These are phyloP conservation scores for Capronia epimyces DNA, from an alignment of 2,329 filamentous ascomycete genomes.

Conservation along the genomic window DNA sequence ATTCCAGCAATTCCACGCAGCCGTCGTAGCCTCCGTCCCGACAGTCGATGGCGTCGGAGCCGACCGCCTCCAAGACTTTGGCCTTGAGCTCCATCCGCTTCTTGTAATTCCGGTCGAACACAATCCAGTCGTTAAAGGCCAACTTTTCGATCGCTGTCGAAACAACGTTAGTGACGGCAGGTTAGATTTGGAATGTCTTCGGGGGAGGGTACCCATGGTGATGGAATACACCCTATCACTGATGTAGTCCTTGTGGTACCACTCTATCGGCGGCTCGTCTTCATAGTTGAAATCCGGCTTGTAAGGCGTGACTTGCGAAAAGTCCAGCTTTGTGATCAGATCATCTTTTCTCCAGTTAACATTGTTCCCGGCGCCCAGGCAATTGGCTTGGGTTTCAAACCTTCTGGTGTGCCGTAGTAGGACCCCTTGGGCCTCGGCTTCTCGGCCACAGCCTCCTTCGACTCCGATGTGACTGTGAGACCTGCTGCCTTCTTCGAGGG, in stretches of 20 bases:
- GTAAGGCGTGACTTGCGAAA: neutral
- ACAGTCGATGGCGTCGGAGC: slow-evolving; percentile 1
- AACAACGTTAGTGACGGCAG: too few relatives aligned
- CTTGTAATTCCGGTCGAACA: neutral
- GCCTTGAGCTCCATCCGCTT: neutral
- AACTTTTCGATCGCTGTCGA: neutral
- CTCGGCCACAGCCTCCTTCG: too few relatives aligned
- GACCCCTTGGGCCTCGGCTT: too few relatives aligned
- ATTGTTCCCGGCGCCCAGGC: neutral
- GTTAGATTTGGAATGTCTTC: neutral
- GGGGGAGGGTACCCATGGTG: neutral
- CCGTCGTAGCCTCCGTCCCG: neutral
- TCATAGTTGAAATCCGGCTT: neutral
- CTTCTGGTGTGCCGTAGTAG: too few relatives aligned
- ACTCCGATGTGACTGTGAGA: too few relatives aligned
- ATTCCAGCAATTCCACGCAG: neutral
- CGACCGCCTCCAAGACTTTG: neutral
- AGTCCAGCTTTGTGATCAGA: neutral
- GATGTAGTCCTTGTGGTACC: neutral
- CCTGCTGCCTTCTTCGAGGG: neutral
- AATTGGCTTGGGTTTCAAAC: too few relatives aligned
- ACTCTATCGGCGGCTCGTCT: neutral
- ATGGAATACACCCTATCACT: neutral
- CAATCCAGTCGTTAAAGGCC: neutral
- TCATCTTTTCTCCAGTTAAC: neutral